Conservation (phyloP, 2,329 filamentous ascomycete species). For the Aspergillus hortae region DNA sequence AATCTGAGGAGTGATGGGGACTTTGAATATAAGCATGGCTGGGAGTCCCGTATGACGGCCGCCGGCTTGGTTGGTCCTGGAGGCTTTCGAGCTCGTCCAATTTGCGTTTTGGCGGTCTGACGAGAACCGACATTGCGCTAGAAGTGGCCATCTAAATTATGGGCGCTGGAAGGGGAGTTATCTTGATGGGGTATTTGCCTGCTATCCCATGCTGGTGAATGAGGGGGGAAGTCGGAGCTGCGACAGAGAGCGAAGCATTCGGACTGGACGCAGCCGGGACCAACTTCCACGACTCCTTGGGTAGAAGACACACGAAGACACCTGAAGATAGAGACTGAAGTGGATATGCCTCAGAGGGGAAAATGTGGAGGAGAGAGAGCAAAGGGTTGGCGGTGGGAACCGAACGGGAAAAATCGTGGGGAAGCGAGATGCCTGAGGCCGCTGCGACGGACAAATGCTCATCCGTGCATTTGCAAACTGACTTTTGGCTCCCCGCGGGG, state of each 20-base stretch:
- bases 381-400: neutral
- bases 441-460: constrained; percentile 15
- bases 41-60: constrained; percentile 3
- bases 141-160: neutral
- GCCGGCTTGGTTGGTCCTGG: constrained; percentile 13
- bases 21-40: neutral
- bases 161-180: too few species aligned
- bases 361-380: constrained; percentile 4
- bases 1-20: neutral
- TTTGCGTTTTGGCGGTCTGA: constrained; percentile 31
- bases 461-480: constrained; percentile 6
- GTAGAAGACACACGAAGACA: too few species aligned
- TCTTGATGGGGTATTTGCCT: too few species aligned
- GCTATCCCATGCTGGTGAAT: too few species aligned
- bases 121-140: constrained; percentile 27
- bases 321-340: neutral
- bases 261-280: too few species aligned
- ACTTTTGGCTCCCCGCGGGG: constrained; percentile 1
- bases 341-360: neutral
- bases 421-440: constrained; percentile 7
- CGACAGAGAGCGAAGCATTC: too few species aligned
- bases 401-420: constrained; percentile 8
- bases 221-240: too few species aligned
- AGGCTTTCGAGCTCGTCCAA: constrained; percentile 22
- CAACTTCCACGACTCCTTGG: too few species aligned